A percentile compares a stretch with the other conserved stretches of the same genome.
Evolutionary conservation across 2,329 filamentous ascomycete species (phyloP).

Genomic region (Diplocarpon rosae): DNA sequence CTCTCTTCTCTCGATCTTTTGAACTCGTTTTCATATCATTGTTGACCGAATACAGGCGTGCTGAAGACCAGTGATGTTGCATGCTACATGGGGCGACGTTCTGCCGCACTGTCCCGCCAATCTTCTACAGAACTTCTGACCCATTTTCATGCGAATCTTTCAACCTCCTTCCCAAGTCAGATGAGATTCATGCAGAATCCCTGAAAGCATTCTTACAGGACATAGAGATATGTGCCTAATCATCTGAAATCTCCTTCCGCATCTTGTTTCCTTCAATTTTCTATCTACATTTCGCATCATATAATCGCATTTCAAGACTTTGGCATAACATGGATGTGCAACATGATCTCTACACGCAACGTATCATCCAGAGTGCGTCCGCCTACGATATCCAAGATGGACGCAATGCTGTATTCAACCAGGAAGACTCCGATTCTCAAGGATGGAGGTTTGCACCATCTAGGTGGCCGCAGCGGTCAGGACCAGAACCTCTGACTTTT

Average conservation of each 20-base stretch:
- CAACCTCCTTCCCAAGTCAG: neutral
- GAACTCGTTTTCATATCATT: neutral
- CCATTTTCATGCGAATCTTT: neutral
- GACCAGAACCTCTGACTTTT: conserved; percentile 4
- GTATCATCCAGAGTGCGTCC: conserved; percentile 16
- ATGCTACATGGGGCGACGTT: neutral
- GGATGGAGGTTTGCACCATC: conserved; percentile 10
- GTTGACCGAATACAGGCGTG: neutral
- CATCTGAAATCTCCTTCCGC: neutral
- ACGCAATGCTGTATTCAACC: conserved; percentile 1
- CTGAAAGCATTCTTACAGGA: neutral
- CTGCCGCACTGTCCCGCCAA: neutral
- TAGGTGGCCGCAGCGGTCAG: neutral
- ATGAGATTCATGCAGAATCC: neutral
- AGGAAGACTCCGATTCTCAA: conserved; percentile 3
- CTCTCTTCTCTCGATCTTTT: neutral
- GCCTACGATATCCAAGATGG: conserved; percentile 4
- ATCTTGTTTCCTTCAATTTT: neutral
- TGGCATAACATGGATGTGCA: conserved; percentile 11
- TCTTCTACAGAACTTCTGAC: neutral
- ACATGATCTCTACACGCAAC: conserved; percentile 18
- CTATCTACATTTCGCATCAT: neutral
- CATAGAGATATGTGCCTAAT: neutral
- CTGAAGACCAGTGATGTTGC: too few relatives aligned
- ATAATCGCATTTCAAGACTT: neutral